phyloP scores from a whole-genome alignment of 306 rosid genomes.

The Quercus berberidifolia region DNA sequence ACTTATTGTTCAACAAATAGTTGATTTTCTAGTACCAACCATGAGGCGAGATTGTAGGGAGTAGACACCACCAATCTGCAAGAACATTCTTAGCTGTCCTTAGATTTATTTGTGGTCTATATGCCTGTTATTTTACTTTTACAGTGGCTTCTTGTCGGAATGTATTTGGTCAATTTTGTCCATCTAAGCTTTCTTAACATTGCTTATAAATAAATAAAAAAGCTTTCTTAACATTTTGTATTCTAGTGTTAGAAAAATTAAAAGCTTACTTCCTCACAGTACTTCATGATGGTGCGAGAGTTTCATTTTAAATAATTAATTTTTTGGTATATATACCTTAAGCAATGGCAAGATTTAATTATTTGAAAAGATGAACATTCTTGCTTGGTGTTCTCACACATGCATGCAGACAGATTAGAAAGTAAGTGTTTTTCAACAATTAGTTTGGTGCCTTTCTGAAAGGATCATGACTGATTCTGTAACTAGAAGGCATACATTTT shows the following conservation, averaged over 20 bases:
- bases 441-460: not conserved
- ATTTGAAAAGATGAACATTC: too few relatives aligned
- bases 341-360: not conserved
- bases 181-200: not conserved
- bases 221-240: too few relatives aligned
- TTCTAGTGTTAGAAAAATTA: too few relatives aligned
- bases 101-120: constrained; percentile 11
- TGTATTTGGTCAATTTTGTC: constrained; percentile 14
- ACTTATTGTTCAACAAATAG: not conserved
- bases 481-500: not conserved
- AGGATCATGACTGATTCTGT: not conserved
- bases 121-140: constrained; percentile 23
- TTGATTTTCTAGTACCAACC: constrained; percentile 23
- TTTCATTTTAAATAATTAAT: not conserved
- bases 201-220: not conserved
- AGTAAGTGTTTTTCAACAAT: not conserved
- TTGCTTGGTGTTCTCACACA: not conserved
- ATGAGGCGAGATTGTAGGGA: constrained; percentile 56
- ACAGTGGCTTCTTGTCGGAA: constrained; percentile 12
- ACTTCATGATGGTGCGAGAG: not conserved
- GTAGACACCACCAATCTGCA: constrained; percentile 25
- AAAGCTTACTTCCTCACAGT: not conserved
- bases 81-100: constrained; percentile 34
- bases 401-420: not conserved
- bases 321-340: not conserved